These are phyloP conservation scores for Zanthoxylum bungeanum DNA, from an alignment of 345 rosid genomes.

Conservation along the genomic window DNA sequence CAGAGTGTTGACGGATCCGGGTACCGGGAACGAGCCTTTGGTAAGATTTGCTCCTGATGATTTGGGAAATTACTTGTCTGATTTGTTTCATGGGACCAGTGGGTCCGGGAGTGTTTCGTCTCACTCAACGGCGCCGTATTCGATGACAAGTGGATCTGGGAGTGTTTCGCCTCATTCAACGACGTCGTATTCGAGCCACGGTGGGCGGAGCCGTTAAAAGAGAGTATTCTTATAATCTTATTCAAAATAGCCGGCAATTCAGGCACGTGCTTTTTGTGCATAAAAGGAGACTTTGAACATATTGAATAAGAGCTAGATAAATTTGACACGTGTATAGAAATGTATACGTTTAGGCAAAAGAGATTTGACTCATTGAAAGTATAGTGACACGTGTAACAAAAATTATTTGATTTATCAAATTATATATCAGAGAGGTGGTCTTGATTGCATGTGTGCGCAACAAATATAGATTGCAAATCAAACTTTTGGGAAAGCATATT, in stretches of 20 bases:
- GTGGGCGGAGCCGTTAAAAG: slow-evolving; percentile 6
- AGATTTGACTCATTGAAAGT: not conserved
- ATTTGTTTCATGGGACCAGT: slow-evolving; percentile 34
- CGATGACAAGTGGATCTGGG: slow-evolving; percentile 26
- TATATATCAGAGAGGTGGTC: not conserved
- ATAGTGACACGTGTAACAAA: not conserved
- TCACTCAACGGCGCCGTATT: not conserved
- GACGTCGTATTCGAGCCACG: slow-evolving; percentile 10
- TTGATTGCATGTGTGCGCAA: not conserved
- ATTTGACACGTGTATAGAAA: not conserved
- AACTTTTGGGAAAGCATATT: no score
- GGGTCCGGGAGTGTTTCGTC: slow-evolving; percentile 42
- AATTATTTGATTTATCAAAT: slow-evolving; percentile 3
- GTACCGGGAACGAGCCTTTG: slow-evolving; percentile 15
- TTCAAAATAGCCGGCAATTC: not conserved
- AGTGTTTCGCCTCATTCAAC: slow-evolving; percentile 32
- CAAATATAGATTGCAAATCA: no score
- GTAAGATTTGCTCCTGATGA: slow-evolving; percentile 64
- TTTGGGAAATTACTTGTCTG: slow-evolving; percentile 49
- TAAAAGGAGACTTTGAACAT: not conserved
- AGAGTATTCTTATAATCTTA: no score
- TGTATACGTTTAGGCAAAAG: not conserved
- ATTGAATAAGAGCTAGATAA: not conserved
- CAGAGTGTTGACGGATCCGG: slow-evolving; percentile 14
- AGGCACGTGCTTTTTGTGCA: slow-evolving; percentile 8